A percentile compares a stretch with the other conserved stretches of the same genome.
Conservation (phyloP, 176 grass and related monocot species). For the Oryza glumipatula region DNA sequence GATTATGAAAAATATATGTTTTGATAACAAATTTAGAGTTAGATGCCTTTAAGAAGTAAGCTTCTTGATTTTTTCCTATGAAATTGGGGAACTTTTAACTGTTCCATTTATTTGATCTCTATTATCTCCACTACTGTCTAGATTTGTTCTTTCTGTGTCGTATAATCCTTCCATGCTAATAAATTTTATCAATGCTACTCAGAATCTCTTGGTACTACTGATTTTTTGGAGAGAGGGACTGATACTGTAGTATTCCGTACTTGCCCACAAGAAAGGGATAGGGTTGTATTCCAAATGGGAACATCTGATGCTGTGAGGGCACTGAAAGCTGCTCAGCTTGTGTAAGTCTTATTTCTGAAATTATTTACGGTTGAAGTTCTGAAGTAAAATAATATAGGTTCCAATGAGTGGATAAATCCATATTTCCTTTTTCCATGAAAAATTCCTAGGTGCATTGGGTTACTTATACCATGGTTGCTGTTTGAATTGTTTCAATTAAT, state of each 20-base stretch:
- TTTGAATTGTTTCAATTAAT: constrained; percentile 13
- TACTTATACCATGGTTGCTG: not conserved
- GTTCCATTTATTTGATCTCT: constrained; percentile 30
- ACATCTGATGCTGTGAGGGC: constrained; percentile 89
- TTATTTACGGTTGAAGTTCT: constrained; percentile 4
- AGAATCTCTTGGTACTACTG: constrained; percentile 85
- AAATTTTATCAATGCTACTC: constrained; percentile 29
- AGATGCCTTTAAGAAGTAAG: not conserved
- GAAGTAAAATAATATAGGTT: constrained; percentile 11
- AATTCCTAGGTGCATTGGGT: not conserved
- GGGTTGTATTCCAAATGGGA: constrained; percentile 95
- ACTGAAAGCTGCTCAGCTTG: constrained; percentile 85
- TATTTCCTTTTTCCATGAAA: not conserved
- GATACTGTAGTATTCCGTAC: constrained; percentile 88
- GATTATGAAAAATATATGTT: not conserved
- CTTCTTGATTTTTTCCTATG: constrained; percentile 26
- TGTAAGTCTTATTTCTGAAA: constrained; percentile 60
- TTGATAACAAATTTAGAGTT: constrained; percentile 13
- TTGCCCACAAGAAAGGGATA: constrained; percentile 72
- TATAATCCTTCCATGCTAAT: constrained; percentile 37
- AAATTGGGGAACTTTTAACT: not conserved
- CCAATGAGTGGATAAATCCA: too few relatives aligned
- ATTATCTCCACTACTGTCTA: not conserved
- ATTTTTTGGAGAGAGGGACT: constrained; percentile 94
- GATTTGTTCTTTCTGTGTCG: not conserved